A percentile compares a stretch with the other conserved stretches of the same genome.
These are phyloP conservation scores for Calamus simplicifolius DNA, from an alignment of 176 grass and related monocot genomes.

Conservation along the genomic window DNA sequence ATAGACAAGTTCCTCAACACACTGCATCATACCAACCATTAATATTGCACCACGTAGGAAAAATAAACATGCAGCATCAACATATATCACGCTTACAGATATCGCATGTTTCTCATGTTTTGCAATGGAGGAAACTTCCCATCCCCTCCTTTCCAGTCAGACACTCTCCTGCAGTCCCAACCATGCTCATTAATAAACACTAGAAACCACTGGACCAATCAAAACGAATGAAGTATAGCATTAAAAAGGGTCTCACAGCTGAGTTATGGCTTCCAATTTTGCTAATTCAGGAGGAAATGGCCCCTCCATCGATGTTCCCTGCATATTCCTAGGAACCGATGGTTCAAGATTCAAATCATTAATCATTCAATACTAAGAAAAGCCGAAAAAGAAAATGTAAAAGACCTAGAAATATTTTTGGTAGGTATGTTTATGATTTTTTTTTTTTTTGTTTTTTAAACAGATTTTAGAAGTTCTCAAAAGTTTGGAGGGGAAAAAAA, in stretches of 20 bases:
- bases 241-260: conserved; percentile 1
- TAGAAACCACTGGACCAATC: too few relatives aligned
- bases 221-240: neutral
- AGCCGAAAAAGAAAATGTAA: neutral
- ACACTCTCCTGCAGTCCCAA: conserved; percentile 1
- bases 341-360: conserved; percentile 1
- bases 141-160: conserved; percentile 13
- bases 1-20: conserved; percentile 20
- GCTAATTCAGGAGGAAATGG: conserved; percentile 2
- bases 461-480: too few relatives aligned
- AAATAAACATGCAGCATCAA: too few relatives aligned
- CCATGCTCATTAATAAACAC: too few relatives aligned
- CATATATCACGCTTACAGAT: conserved; percentile 1
- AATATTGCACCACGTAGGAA: too few relatives aligned
- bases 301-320: conserved; percentile 15
- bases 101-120: neutral
- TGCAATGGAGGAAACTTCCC: conserved; percentile 5
- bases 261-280: neutral
- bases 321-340: conserved; percentile 9
- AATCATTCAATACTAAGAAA: neutral
- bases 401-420: too few relatives aligned
- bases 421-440: too few relatives aligned
- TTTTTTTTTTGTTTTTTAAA: too few relatives aligned
- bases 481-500: too few relatives aligned
- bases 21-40: neutral